Evolutionary conservation across 2,329 filamentous ascomycete species (phyloP).

Genomic region (Microcera coccophila): DNA sequence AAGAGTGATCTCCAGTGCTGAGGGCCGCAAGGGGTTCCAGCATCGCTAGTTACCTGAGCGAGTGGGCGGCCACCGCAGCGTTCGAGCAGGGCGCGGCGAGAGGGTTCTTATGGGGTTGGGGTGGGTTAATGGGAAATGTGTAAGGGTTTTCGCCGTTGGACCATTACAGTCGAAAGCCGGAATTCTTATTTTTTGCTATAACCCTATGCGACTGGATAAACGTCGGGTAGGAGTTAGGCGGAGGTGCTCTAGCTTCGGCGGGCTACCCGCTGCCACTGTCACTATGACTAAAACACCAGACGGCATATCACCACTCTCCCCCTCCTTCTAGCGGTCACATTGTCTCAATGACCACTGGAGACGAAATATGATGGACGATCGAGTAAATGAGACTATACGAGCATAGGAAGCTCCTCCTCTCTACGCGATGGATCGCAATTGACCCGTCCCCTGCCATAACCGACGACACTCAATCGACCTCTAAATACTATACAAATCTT

Average conservation of each 20-base stretch:
- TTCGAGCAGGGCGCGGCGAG: conserved; percentile 64
- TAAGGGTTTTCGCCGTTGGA: conserved; percentile 57
- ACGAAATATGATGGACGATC: too few relatives aligned
- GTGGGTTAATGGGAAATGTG: conserved; percentile 42
- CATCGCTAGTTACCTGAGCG: conserved; percentile 64
- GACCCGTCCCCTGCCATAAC: background rate
- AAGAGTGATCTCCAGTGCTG: conserved; percentile 67
- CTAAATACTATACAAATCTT: background rate
- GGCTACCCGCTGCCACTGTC: too few relatives aligned
- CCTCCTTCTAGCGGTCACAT: too few relatives aligned
- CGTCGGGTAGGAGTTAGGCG: too few relatives aligned
- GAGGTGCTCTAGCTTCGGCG: too few relatives aligned
- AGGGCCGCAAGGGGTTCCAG: conserved; percentile 51
- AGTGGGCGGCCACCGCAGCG: conserved; percentile 62
- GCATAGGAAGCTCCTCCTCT: background rate
- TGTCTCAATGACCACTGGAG: too few relatives aligned
- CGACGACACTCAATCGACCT: background rate
- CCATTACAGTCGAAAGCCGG: conserved; percentile 55
- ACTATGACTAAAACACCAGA: too few relatives aligned
- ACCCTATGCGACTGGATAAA: too few relatives aligned
- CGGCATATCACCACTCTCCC: too few relatives aligned
- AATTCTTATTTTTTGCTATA: too few relatives aligned
- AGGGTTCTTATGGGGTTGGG: conserved; percentile 55
- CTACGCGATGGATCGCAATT: background rate
- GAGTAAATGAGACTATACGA: too few relatives aligned